Conservation (phyloP, 2,329 filamentous ascomycete species). For the Thelonectria discophora region DNA sequence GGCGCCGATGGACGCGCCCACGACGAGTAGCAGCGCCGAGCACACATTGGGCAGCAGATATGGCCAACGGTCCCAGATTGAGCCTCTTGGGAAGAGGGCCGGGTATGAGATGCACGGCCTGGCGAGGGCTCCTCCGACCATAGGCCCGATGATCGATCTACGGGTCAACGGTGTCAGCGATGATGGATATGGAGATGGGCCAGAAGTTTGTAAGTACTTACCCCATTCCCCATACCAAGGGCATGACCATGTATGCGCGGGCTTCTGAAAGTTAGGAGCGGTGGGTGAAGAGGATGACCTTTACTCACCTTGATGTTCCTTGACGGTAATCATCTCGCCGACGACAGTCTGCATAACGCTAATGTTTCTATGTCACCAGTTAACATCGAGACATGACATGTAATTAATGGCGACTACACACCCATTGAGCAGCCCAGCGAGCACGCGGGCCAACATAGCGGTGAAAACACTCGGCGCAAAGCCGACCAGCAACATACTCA, state of each 20-base stretch:
- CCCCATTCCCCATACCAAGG: slow-evolving; percentile 96
- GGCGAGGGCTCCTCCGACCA: slow-evolving; percentile 89
- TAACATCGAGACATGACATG: background rate
- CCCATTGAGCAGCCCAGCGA: slow-evolving; percentile 94
- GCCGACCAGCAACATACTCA: slow-evolving; percentile 93
- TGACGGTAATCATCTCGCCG: slow-evolving; percentile 89
- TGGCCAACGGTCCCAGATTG: slow-evolving; percentile 85
- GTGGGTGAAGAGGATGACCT: background rate
- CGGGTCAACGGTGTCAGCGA: slow-evolving; percentile 44
- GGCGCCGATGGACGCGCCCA: slow-evolving; percentile 81
- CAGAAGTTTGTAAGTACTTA: slow-evolving; percentile 55
- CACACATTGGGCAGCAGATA: slow-evolving; percentile 94
- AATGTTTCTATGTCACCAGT: slow-evolving; percentile 72
- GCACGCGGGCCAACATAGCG: slow-evolving; percentile 84
- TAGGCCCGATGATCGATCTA: slow-evolving; percentile 89
- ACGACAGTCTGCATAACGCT: slow-evolving; percentile 95
- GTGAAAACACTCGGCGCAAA: slow-evolving; percentile 84
- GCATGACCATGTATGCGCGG: slow-evolving; percentile 96
- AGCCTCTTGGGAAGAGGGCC: slow-evolving; percentile 72
- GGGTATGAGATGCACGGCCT: slow-evolving; percentile 87
- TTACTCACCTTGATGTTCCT: slow-evolving; percentile 85
- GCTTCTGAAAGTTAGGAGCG: slow-evolving; percentile 58
- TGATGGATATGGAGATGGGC: background rate
- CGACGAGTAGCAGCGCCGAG: slow-evolving; percentile 77
- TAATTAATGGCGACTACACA: slow-evolving; percentile 54